Conservation (phyloP, 371 early-diverging fungal species). For the Nematocida parisii region DNA sequence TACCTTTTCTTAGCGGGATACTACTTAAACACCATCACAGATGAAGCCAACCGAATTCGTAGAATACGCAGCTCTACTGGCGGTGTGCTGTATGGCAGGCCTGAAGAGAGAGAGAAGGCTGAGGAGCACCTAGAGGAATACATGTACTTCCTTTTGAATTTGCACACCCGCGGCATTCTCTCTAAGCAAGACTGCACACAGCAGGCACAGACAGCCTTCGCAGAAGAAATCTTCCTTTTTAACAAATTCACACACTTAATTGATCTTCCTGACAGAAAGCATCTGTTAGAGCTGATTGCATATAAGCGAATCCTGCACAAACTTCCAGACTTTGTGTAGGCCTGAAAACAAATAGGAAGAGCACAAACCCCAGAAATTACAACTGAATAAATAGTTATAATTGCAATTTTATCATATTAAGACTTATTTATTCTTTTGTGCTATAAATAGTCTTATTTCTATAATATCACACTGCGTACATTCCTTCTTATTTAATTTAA, state of each 20-base stretch:
- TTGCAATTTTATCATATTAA: neutral
- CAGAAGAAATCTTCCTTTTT: slow-evolving; percentile 49
- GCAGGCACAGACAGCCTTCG: slow-evolving; percentile 39
- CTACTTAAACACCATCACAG: slow-evolving; percentile 43
- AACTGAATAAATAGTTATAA: neutral
- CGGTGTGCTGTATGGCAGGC: slow-evolving; percentile 53
- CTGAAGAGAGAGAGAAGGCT: slow-evolving; percentile 52
- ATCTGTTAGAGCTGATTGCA: slow-evolving; percentile 40
- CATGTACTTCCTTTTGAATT: slow-evolving; percentile 52
- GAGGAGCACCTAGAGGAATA: slow-evolving; percentile 60
- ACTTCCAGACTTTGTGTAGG: neutral
- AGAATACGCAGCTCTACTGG: slow-evolving; percentile 51
- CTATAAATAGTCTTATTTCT: neutral
- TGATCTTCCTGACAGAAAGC: slow-evolving; percentile 39
- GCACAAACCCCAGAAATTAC: neutral
- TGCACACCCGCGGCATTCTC: slow-evolving; percentile 27
- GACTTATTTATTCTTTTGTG: neutral
- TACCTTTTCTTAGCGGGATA: slow-evolving; percentile 44
- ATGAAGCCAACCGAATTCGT: slow-evolving; percentile 53
- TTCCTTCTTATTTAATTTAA: no score
- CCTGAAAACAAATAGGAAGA: neutral
- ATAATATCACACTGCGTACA: no score
- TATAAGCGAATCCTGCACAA: slow-evolving; percentile 49
- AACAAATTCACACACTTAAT: slow-evolving; percentile 54
- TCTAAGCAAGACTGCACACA: slow-evolving; percentile 53